Base-by-base conservation (phyloP, 345 rosid genomes). In the Eucalyptus tenuipes region DNA sequence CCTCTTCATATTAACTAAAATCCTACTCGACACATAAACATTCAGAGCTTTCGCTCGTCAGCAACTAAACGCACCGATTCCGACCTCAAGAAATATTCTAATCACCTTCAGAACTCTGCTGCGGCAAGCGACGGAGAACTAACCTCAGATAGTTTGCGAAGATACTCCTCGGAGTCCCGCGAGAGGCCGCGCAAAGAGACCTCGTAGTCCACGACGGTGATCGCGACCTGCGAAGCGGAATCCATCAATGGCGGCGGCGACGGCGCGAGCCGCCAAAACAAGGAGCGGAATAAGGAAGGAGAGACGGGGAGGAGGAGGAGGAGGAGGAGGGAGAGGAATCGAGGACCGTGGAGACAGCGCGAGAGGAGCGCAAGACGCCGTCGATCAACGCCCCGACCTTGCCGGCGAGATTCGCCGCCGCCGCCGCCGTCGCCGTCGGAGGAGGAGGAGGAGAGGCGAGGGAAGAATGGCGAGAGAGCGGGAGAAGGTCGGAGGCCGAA, bases 141-240 rank as follows among this genome's bases (percentile, higher is more conserved):
- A 89, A 97, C 98, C 98, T 97, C 97, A 7, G 95, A 91, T 86
- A 93, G 81, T 87, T 92, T 91, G 80, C 49, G 92, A 53, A 87
- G 90, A 88, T 95, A 95, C 59, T 94, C 95, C 40, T 94, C 94
- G 10, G 96, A 94, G 31, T 92, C 92, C 86, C 33, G 88, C 0
- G 94, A 85, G 31, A 95, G 85, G 48, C 92, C 90, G 49, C 90
- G 90, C 87, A 96, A 86, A 86, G 92, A 94, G 89, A 91, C 89
- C 94, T 95, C 94, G 92, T 95, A 97, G 90, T 97, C 99, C 25
- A 93, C 94, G 88, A 94, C 91, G 16, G 95, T 92, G 86, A 92
- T 85, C 88, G 92, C 93, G 87, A 96, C 92, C 98, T 96, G 94
- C 91, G 37, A 40, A 61, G 87, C 86, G 17, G 44, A 20, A 33